Base-by-base conservation (phyloP, 2,329 filamentous ascomycete genomes). In the Lecanosticta acicola region DNA sequence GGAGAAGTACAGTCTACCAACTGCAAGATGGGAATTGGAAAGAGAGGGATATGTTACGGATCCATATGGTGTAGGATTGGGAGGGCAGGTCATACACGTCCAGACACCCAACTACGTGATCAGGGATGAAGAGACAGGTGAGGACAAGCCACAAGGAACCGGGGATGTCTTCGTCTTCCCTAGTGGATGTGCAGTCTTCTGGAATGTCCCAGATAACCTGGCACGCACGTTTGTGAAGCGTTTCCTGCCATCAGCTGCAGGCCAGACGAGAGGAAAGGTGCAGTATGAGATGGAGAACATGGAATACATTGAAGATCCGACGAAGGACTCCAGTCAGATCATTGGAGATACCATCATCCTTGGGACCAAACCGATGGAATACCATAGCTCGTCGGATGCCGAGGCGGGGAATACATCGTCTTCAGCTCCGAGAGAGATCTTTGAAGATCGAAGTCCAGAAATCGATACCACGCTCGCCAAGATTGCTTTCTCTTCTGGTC, bases 81-180 rank as follows among this genome's bases (percentile, higher is more conserved):
- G 78, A 51, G 79, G 80, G 1, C 80, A 84, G 58, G 80, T 85
- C 26, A 72, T 84, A 29, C 81, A 85, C 57, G 68, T 84, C 11
- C 71, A 71, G 45, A 70, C 68, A 5, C 65, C 64, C 0, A 68
- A 68, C 39, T 58, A 64, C 41, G 57, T 65, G 4, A 57, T 62
- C 14, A 63, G 66, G 47, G 60, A 67, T 44, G 38, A 76, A 10
- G 75, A 50, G 67, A 71, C 40, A 66, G 72, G 70, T 44, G 72
- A 73, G 60, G 57, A 58, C 17, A 52, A 44, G 20, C 40, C 47
- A 14, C 53, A 56, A 39, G 62, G 56, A 4, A 51, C 51, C 4
- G 90, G 89, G 26, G 93, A 98, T 68, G 81, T 97, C 41, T 97
- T 97, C 63, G 83, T 98, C 46, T 98, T 98, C 56, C 89, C 91